Evolutionary conservation across 2,329 filamentous ascomycete genomes (phyloP), one percentile per base, ranked within the genome.

Genomic region (Endothia cerciana): DNA sequence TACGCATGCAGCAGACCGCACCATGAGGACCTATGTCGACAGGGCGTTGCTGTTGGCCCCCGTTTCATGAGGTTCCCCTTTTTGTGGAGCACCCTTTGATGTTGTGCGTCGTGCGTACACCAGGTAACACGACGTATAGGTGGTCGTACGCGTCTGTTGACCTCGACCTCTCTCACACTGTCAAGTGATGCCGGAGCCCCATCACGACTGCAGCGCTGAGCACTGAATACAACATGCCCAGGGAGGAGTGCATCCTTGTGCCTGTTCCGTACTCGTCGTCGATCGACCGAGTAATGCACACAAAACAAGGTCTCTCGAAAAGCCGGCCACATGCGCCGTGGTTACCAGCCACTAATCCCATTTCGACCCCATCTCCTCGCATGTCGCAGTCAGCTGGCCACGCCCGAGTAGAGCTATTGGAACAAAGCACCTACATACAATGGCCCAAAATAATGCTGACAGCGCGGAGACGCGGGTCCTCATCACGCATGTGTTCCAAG

Each of bases 351-450:
- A 38, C 43, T 38, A 62, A 4, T 51, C 60, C 60, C 19, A 25
- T 53, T 62, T 28, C 15, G 60, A 62, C 15, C 33, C 30, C 22
- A 62, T 62, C 45, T 62, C 60, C 60, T 51, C 22, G 33, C 19
- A 22, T 41, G 3, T 49, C 11, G 38, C 25, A n/a, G 60, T 62
- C 60, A 62, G 7, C 30, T 62, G 60, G 60, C 1, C 45, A 15
- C 36, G 28, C 28, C 47, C 19, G 17, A 36, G 22, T 28, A 30
- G 28, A 49, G 36, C 47, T 51, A 22, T 38, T 51, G n/a, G 45
- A 36, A 38, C 7, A 10, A 30, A 11, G 25, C n/a, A 15, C 28
- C n/a, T 28, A 17, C 59, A 61, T 53, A 43, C 59, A 49, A 30
- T 13, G 33, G 30, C 59, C 41, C 15, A 10, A 17, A 55, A 11